Evolutionary conservation across 169 alveolate species (phyloP).

Genomic region (Eimeria tenella): DNA sequence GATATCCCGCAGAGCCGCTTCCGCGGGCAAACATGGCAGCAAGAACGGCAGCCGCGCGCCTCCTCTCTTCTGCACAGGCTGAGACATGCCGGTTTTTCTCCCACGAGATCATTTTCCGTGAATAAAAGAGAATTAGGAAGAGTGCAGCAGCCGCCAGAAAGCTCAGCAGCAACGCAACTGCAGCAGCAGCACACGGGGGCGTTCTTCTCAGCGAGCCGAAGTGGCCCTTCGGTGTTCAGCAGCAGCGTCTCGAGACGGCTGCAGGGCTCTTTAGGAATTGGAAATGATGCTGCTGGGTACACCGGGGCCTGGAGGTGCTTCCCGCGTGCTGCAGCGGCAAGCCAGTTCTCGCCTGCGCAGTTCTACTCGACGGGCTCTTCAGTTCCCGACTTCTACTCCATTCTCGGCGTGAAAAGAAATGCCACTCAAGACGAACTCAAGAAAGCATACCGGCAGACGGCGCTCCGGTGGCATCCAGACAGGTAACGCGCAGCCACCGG

Average conservation of each 20-base stretch:
- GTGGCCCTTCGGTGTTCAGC: neutral
- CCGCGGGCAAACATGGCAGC: neutral
- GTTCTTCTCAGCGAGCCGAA: no score
- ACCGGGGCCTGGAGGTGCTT: no score
- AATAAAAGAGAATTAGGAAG: neutral
- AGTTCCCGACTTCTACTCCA: constrained; percentile 79
- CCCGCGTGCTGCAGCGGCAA: no score
- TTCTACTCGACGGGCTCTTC: neutral
- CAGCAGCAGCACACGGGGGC: no score
- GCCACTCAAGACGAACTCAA: constrained; percentile 88
- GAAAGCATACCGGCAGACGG: constrained; percentile 91
- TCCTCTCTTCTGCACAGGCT: neutral
- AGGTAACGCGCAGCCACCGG: constrained; percentile 83
- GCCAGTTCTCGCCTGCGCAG: no score
- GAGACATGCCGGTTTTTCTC: neutral
- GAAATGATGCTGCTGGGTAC: no score
- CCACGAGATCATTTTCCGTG: neutral
- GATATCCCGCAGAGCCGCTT: neutral
- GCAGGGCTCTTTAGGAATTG: no score
- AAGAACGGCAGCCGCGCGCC: neutral
- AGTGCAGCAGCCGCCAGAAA: neutral
- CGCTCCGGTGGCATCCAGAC: constrained; percentile 93
- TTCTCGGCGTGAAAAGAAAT: constrained; percentile 82
- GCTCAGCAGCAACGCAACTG: neutral
- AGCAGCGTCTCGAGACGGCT: neutral